Evolutionary conservation across 495 filamentous ascomycete genomes (phyloP).

Genomic region (Penicillium soppii): DNA sequence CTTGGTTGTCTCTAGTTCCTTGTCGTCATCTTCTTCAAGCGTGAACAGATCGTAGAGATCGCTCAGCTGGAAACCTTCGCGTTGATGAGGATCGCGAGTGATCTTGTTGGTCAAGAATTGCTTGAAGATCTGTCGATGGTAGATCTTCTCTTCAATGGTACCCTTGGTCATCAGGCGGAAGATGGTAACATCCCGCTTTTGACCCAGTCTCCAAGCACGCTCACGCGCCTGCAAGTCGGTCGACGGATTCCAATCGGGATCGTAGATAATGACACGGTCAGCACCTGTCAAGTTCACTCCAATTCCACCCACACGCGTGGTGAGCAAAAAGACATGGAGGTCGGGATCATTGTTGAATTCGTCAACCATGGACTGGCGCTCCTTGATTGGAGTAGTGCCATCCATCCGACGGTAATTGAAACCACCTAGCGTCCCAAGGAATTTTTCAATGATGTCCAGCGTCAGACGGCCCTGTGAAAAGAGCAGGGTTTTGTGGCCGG

Average conservation of each 20-base stretch:
- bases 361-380: conserved; percentile 81
- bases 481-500: conserved; percentile 86
- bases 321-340: conserved; percentile 86
- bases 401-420: conserved; percentile 91
- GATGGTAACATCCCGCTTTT: conserved; percentile 90
- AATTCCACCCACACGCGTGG: conserved; percentile 91
- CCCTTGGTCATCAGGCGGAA: conserved; percentile 96
- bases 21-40: conserved; percentile 65
- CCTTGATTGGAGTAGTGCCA: conserved; percentile 78
- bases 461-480: conserved; percentile 91
- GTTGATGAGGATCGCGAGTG: conserved; percentile 85
- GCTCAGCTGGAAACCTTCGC: conserved; percentile 77
- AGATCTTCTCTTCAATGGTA: conserved; percentile 98
- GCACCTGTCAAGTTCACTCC: conserved; percentile 94
- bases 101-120: conserved; percentile 96
- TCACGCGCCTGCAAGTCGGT: conserved; percentile 95
- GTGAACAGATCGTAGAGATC: conserved; percentile 91
- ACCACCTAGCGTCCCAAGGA: conserved; percentile 61
- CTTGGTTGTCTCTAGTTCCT: conserved; percentile 75
- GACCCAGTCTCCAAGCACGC: conserved; percentile 91
- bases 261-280: conserved; percentile 93
- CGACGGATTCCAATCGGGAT: conserved; percentile 97
- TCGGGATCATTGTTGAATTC: conserved; percentile 81
- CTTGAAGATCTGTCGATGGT: conserved; percentile 97
- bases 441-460: conserved; percentile 87